These are phyloP conservation scores for Mucor irregularis DNA, from an alignment of 371 early-diverging fungal genomes.

Conservation along the genomic window DNA sequence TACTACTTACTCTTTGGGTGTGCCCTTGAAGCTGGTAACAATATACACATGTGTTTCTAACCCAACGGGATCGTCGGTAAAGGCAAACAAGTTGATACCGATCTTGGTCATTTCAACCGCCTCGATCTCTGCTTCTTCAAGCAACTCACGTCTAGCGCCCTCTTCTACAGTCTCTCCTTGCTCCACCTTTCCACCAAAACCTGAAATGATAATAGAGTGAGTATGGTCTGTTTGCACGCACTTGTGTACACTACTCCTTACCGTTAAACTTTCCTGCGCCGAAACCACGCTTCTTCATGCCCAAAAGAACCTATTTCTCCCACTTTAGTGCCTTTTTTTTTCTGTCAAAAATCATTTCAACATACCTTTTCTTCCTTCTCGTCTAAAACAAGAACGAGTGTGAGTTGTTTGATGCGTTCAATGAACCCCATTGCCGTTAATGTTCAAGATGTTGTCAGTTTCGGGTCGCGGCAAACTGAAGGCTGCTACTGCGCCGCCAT, in stretches of 20 bases:
- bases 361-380: constrained; percentile 27
- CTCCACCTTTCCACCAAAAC: constrained; percentile 78
- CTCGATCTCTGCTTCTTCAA: constrained; percentile 65
- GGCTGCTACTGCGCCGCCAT: no score
- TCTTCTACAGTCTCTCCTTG: constrained; percentile 60
- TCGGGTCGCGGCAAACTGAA: no score
- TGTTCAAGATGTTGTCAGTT: no score
- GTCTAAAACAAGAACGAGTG: constrained; percentile 34
- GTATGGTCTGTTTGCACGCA: not conserved
- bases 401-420: constrained; percentile 29
- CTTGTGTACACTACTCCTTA: constrained; percentile 2
- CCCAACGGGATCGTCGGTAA: constrained; percentile 51
- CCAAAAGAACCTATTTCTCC: constrained; percentile 56
- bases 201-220: constrained; percentile 13
- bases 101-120: constrained; percentile 45
- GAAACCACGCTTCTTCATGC: constrained; percentile 77
- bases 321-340: not conserved
- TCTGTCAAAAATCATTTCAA: not conserved
- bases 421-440: constrained; percentile 2
- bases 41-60: constrained; percentile 64
- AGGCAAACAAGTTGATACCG: constrained; percentile 61
- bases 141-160: constrained; percentile 67
- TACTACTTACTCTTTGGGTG: constrained; percentile 55
- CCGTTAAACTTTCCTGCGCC: constrained; percentile 70
- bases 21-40: constrained; percentile 45